These are phyloP conservation scores for Phalaenopsis equestris DNA, from an alignment of 106 monocot genomes.

Conservation along the genomic window DNA sequence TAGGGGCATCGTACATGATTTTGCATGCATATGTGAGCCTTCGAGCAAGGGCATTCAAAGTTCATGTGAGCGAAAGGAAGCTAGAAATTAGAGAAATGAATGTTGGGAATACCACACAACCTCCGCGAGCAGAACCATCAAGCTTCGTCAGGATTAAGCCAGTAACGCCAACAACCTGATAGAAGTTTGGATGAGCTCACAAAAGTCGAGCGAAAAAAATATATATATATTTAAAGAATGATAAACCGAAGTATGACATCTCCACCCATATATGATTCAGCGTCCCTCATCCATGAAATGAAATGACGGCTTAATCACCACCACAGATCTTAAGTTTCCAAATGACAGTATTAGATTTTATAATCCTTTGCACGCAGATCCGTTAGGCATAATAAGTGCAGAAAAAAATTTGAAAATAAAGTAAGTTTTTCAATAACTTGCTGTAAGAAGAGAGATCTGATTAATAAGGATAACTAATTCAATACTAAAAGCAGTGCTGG, in stretches of 20 bases:
- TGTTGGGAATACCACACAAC: constrained; percentile 67
- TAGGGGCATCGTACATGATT: too few relatives aligned
- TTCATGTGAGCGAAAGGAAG: neutral
- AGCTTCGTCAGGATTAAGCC: constrained; percentile 89
- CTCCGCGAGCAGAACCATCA: constrained; percentile 92
- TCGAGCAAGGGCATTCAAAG: neutral
- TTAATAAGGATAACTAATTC: neutral
- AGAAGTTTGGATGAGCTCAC: constrained; percentile 1
- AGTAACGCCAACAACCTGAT: constrained; percentile 85
- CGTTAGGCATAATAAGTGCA: too few relatives aligned
- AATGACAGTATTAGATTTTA: neutral
- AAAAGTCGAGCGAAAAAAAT: too few relatives aligned
- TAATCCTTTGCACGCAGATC: neutral
- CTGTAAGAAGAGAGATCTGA: too few relatives aligned
- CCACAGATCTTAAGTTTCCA: neutral
- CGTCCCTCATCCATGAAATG: too few relatives aligned
- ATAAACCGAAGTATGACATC: too few relatives aligned
- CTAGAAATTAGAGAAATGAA: neutral
- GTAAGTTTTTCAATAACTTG: too few relatives aligned
- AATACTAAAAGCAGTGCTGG: neutral
- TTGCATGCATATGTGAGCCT: neutral
- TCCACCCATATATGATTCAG: too few relatives aligned
- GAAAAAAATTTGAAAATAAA: too few relatives aligned
- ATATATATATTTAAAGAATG: too few relatives aligned
- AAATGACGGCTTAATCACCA: neutral